A percentile compares a stretch with the other conserved stretches of the same genome.
Conservation (phyloP, 2,329 filamentous ascomycete species). For the Paecilomyces sp. region DNA sequence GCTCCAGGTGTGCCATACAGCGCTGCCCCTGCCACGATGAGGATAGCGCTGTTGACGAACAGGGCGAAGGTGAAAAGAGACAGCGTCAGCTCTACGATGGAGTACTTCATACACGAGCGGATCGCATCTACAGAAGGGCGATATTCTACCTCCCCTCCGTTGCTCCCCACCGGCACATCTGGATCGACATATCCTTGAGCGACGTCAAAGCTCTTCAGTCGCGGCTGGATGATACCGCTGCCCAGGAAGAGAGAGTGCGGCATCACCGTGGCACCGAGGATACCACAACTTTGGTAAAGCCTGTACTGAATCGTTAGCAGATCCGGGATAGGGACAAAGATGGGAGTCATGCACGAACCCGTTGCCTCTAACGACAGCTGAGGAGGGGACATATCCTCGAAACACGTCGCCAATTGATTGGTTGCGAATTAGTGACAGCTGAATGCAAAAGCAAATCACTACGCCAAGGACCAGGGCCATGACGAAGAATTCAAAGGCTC, state of each 20-base stretch:
- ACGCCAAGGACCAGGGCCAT: slow-evolving; percentile 49
- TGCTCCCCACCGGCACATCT: slow-evolving; percentile 20
- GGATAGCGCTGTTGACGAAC: slow-evolving; percentile 76
- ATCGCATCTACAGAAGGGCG: slow-evolving; percentile 67
- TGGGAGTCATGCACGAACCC: slow-evolving; percentile 30
- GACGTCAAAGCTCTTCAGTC: slow-evolving; percentile 43
- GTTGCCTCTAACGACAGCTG: slow-evolving; percentile 44
- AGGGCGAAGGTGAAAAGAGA: slow-evolving; percentile 77
- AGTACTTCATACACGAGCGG: slow-evolving; percentile 64
- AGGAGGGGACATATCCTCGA: slow-evolving; percentile 48
- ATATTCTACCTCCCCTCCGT: slow-evolving; percentile 53
- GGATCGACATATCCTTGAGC: slow-evolving; percentile 29
- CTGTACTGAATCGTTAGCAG: slow-evolving; percentile 17
- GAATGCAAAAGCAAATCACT: slow-evolving; percentile 51
- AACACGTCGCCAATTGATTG: slow-evolving; percentile 48
- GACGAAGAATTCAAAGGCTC: slow-evolving; percentile 49
- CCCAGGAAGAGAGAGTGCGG: slow-evolving; percentile 54
- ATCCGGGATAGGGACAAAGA: neutral
- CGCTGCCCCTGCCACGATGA: slow-evolving; percentile 73
- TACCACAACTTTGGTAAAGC: slow-evolving; percentile 48
- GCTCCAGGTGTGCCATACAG: slow-evolving; percentile 59
- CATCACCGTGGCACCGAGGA: slow-evolving; percentile 51
- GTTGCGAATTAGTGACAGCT: slow-evolving; percentile 46
- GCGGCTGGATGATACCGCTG: slow-evolving; percentile 49
- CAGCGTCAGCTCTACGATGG: slow-evolving; percentile 61